A percentile compares a stretch with the other conserved stretches of the same genome.
phyloP scores from a whole-genome alignment of 2,329 filamentous ascomycete species.

The Trichoderma sp. region DNA sequence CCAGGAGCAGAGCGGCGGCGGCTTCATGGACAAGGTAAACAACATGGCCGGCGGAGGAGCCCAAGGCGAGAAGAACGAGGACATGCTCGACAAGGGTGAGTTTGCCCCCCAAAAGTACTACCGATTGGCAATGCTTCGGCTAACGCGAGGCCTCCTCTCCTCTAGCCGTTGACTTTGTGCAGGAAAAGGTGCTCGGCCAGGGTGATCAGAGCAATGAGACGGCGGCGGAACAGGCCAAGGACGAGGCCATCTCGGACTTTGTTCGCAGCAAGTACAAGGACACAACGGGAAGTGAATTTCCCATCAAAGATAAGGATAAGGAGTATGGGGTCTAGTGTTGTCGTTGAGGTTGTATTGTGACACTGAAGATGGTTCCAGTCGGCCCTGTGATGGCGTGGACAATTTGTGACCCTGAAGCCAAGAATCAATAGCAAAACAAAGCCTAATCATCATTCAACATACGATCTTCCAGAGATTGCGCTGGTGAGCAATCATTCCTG shows the following conservation, averaged over 20 bases:
- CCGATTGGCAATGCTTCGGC: neutral
- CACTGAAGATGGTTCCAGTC: neutral
- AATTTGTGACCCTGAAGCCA: too few species aligned
- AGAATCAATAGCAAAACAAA: neutral
- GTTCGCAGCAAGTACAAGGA: slow-evolving; percentile 72
- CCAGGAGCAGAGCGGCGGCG: slow-evolving; percentile 45
- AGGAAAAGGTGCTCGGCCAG: slow-evolving; percentile 71
- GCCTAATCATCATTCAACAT: too few species aligned
- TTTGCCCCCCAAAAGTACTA: neutral
- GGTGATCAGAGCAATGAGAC: slow-evolving; percentile 72
- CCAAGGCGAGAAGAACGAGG: slow-evolving; percentile 80
- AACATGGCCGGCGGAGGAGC: slow-evolving; percentile 69
- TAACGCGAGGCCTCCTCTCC: neutral
- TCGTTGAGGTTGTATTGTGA: neutral
- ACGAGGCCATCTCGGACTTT: slow-evolving; percentile 74
- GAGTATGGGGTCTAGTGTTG: neutral
- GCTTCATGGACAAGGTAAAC: slow-evolving; percentile 72
- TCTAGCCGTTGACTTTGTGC: slow-evolving; percentile 73
- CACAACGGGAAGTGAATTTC: slow-evolving; percentile 67
- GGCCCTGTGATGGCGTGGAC: too few species aligned
- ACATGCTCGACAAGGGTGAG: slow-evolving; percentile 77
- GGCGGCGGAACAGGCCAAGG: slow-evolving; percentile 80
- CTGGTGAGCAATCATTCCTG: too few species aligned
- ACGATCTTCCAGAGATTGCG: too few species aligned
- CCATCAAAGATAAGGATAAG: slow-evolving; percentile 65